These are phyloP conservation scores for Arxiozyma telluris DNA, from an alignment of 1,139 yeast genomes.

Conservation along the genomic window DNA sequence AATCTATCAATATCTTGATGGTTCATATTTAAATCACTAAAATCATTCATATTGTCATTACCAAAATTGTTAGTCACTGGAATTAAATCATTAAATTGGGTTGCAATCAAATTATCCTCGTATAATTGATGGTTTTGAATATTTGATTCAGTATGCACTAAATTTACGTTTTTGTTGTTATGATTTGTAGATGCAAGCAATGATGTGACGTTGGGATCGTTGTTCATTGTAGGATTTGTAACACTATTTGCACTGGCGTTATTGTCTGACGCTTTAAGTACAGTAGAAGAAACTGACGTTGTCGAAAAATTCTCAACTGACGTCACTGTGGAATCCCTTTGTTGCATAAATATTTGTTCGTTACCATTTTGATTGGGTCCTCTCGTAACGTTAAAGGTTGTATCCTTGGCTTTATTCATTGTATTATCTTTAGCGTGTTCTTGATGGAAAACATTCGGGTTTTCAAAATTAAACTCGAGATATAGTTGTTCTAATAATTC, in stretches of 20 bases:
- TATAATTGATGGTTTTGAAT: background rate
- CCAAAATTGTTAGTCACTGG: background rate
- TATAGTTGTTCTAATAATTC: conserved; percentile 15
- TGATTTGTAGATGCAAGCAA: background rate
- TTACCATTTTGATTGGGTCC: background rate
- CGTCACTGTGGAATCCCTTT: conserved; percentile 8
- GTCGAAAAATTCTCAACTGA: conserved; percentile 5
- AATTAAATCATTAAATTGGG: background rate
- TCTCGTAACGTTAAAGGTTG: conserved; percentile 3
- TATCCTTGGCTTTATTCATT: conserved; percentile 1
- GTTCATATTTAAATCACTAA: background rate
- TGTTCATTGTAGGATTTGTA: background rate
- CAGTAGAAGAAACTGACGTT: conserved; percentile 8
- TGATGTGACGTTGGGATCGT: background rate
- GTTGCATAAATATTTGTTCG: background rate
- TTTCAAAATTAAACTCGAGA: conserved; percentile 23
- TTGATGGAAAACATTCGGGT: conserved; percentile 13
- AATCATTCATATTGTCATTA: background rate
- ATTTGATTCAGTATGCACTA: background rate
- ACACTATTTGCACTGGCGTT: background rate
- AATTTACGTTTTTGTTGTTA: background rate
- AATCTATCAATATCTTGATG: conserved; percentile 4
- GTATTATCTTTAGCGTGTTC: conserved; percentile 7
- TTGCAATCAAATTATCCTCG: background rate
- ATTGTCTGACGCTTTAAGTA: background rate